Conservation (phyloP, 164 flowering plant species). For the Vitis labrusca region DNA sequence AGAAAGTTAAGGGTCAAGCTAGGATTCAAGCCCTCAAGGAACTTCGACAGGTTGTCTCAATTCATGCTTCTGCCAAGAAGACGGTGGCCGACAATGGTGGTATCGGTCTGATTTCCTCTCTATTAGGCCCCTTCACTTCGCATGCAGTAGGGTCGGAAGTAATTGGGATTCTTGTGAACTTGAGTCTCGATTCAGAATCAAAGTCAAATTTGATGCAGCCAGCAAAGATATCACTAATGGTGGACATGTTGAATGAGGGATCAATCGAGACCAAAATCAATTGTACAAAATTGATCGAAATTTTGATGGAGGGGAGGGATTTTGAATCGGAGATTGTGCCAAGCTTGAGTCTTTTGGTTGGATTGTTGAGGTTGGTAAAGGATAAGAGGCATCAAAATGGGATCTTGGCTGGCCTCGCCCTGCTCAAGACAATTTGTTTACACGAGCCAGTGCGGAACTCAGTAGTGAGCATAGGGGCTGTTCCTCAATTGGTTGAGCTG, state of each 20-base stretch:
- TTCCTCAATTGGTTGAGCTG: constrained; percentile 68
- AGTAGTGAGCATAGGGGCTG: constrained; percentile 70
- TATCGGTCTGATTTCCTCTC: constrained; percentile 47
- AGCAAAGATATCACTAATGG: constrained; percentile 70
- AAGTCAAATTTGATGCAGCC: constrained; percentile 72
- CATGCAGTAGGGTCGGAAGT: constrained; percentile 87
- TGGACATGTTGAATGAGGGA: constrained; percentile 88
- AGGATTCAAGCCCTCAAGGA: constrained; percentile 81
- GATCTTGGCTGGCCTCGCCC: constrained; percentile 59
- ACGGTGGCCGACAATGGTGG: constrained; percentile 65
- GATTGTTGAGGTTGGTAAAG: constrained; percentile 79
- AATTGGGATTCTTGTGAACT: constrained; percentile 68
- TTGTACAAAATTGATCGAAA: constrained; percentile 61
- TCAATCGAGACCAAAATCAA: constrained; percentile 77
- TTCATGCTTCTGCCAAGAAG: constrained; percentile 62
- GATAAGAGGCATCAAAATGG: constrained; percentile 67
- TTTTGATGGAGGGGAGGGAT: constrained; percentile 65
- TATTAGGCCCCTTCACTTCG: constrained; percentile 83
- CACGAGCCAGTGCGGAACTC: constrained; percentile 47
- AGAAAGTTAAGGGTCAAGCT: constrained; percentile 81
- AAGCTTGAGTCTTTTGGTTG: constrained; percentile 75
- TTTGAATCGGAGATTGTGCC: constrained; percentile 58
- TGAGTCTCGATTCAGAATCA: constrained; percentile 65
- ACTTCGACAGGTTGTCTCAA: constrained; percentile 53
- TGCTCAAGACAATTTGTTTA: constrained; percentile 55